Percentiles rank a stretch among this genome's conserved stretches.
These are phyloP conservation scores for Diutina catenulata DNA, from an alignment of 1,139 yeast species.

Conservation along the genomic window DNA sequence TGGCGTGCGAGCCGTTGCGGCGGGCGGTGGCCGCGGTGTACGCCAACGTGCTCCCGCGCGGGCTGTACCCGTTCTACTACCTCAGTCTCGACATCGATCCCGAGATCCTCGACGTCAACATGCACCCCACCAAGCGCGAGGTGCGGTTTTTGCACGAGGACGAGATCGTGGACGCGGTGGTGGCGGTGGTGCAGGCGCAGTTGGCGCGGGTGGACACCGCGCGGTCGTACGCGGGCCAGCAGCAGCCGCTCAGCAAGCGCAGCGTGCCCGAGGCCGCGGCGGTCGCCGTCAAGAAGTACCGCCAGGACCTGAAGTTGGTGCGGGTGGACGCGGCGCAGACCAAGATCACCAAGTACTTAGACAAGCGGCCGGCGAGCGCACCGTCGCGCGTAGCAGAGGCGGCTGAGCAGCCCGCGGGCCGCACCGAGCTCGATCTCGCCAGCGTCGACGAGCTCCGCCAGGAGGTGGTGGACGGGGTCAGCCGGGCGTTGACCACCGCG, in stretches of 20 bases:
- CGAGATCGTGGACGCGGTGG: constrained; percentile 61
- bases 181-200: constrained; percentile 34
- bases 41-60: constrained; percentile 63
- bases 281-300: constrained; percentile 15
- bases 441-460: constrained; percentile 46
- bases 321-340: constrained; percentile 66
- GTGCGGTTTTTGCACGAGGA: constrained; percentile 81
- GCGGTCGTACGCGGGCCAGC: constrained; percentile 34
- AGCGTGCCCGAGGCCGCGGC: constrained; percentile 7
- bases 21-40: constrained; percentile 60
- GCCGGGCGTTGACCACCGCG: constrained; percentile 49
- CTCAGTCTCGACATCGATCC: constrained; percentile 57
- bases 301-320: constrained; percentile 56
- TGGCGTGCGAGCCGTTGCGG: constrained; percentile 68
- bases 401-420: too few relatives aligned
- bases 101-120: constrained; percentile 73
- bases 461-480: constrained; percentile 34
- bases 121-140: constrained; percentile 93
- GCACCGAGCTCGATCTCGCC: constrained; percentile 36
- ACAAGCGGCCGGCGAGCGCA: background rate
- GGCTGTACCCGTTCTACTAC: constrained; percentile 70
- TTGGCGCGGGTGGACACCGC: constrained; percentile 56
- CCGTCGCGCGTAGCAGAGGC: background rate
- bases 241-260: background rate
- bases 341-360: constrained; percentile 32